A percentile compares a stretch with the other conserved stretches of the same genome.
These are phyloP conservation scores for Dentipellis fragilis DNA, from an alignment of 768 basidiomycete genomes.

Conservation along the genomic window DNA sequence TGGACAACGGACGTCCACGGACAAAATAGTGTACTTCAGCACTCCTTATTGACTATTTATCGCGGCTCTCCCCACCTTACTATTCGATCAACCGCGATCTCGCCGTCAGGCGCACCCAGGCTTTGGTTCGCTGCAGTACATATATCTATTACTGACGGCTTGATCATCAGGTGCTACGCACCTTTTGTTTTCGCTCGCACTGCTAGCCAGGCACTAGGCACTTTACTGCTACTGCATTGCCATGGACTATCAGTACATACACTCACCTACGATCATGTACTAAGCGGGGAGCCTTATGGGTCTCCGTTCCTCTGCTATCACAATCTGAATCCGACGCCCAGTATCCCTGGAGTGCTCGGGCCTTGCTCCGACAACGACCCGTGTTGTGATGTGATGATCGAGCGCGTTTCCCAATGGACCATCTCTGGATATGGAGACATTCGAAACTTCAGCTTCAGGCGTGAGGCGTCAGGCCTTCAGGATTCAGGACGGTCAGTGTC, in stretches of 20 bases:
- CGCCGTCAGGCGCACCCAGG: not conserved
- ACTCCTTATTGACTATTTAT: not conserved
- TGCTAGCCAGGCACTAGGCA: not conserved
- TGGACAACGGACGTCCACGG: not conserved
- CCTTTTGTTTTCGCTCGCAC: not conserved
- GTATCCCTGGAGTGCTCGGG: too few species aligned
- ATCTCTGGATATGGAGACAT: too few species aligned
- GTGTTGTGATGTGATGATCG: too few species aligned
- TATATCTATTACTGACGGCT: not conserved
- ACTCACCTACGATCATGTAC: not conserved
- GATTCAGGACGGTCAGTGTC: too few species aligned
- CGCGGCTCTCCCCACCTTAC: not conserved
- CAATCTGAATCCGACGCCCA: too few species aligned
- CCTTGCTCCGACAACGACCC: too few species aligned
- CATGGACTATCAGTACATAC: not conserved
- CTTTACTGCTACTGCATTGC: not conserved
- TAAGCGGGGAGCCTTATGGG: too few species aligned
- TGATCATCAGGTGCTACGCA: not conserved
- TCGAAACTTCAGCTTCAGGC: too few species aligned
- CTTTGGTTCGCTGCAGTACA: not conserved
- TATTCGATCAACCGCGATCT: not conserved
- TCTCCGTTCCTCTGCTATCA: too few species aligned
- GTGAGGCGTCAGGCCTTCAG: too few species aligned
- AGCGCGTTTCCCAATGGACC: too few species aligned
- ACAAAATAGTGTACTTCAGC: not conserved